These are phyloP conservation scores for Yamadazyma spencermartinsiae DNA, from an alignment of 1,139 yeast genomes.

Conservation along the genomic window DNA sequence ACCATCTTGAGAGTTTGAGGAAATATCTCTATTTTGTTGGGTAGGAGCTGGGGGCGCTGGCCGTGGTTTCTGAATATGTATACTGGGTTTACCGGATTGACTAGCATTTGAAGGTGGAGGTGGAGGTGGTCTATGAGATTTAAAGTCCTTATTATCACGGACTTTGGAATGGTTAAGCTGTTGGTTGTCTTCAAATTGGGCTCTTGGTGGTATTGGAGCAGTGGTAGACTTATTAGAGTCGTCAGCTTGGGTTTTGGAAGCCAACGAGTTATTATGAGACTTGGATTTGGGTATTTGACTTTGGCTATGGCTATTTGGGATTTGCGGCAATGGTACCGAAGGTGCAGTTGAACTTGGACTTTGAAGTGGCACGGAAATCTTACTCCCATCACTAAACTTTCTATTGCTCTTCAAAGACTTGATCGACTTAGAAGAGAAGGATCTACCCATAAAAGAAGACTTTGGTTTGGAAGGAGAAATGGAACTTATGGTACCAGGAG, in stretches of 20 bases:
- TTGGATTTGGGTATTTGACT: constrained; percentile 43
- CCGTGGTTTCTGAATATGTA: constrained; percentile 12
- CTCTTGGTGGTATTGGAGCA: constrained; percentile 38
- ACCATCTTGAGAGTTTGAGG: constrained; percentile 17
- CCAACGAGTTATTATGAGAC: constrained; percentile 43
- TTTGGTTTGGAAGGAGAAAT: constrained; percentile 19
- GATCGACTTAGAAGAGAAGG: constrained; percentile 42
- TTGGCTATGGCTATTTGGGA: constrained; percentile 7
- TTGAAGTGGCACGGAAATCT: constrained; percentile 18
- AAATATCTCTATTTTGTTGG: constrained; percentile 3
- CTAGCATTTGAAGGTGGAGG: constrained; percentile 25
- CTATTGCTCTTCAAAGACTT: constrained; percentile 31
- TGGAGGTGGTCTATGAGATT: constrained; percentile 36
- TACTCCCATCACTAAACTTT: constrained; percentile 23
- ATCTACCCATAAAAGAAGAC: constrained; percentile 31
- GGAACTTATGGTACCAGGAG: constrained; percentile 11
- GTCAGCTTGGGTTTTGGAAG: constrained; percentile 23
- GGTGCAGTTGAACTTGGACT: constrained; percentile 2
- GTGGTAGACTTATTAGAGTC: constrained; percentile 29
- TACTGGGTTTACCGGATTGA: constrained; percentile 18
- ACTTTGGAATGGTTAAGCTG: constrained; percentile 14
- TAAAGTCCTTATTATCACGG: constrained; percentile 25
- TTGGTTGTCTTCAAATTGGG: constrained; percentile 29
- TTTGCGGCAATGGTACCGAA: constrained; percentile 7
- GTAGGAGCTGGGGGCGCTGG: constrained; percentile 28